These are phyloP conservation scores for Hypomyces rosellus DNA, from an alignment of 2,329 filamentous ascomycete species.

Conservation along the genomic window DNA sequence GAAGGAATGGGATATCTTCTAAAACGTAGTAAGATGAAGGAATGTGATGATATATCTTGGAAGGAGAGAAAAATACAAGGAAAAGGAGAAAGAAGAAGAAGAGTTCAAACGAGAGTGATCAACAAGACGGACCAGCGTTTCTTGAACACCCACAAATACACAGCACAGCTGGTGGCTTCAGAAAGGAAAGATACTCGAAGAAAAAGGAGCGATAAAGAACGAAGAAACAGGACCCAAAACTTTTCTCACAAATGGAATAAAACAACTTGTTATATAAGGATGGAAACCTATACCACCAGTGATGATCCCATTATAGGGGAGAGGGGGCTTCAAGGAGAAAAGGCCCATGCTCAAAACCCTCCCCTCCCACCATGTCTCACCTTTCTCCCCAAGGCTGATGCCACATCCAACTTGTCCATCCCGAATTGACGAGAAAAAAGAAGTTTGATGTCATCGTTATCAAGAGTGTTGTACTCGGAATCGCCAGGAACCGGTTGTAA, in stretches of 20 bases:
- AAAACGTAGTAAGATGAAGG: too few species aligned
- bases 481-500: slow-evolving; percentile 3
- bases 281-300: neutral
- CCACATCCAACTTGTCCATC: too few species aligned
- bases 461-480: neutral
- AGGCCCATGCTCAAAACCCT: neutral
- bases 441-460: too few species aligned
- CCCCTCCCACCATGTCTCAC: slow-evolving; percentile 8
- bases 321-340: slow-evolving; percentile 3
- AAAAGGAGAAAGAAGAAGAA: neutral
- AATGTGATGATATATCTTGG: too few species aligned
- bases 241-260: too few species aligned
- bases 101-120: slow-evolving; percentile 10
- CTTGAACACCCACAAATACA: slow-evolving; percentile 9
- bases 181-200: slow-evolving; percentile 3
- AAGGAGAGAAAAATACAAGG: neutral
- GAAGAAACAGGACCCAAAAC: neutral
- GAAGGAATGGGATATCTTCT: neutral
- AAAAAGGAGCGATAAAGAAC: slow-evolving; percentile 8
- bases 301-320: neutral
- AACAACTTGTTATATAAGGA: neutral
- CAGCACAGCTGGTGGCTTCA: slow-evolving; percentile 1
- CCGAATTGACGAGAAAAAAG: too few species aligned
- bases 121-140: slow-evolving; percentile 17
- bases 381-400: neutral